Conservation (phyloP, 2,329 filamentous ascomycete genomes). For the Colletotrichum filicis region DNA sequence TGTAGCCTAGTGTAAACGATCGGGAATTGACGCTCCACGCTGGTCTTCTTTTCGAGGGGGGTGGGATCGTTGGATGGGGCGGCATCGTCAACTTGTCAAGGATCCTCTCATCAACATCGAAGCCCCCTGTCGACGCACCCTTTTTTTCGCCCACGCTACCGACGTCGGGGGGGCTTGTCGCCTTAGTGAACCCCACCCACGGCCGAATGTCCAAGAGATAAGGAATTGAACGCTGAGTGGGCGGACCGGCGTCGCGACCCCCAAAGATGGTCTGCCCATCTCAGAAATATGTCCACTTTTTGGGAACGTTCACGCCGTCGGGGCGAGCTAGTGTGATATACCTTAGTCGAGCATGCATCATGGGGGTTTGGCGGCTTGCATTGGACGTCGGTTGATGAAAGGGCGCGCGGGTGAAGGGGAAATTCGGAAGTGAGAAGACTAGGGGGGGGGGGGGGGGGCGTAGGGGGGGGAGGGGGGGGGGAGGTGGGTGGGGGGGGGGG, state of each 20-base stretch:
- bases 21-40: background rate
- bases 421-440: background rate
- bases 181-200: slow-evolving; percentile 16
- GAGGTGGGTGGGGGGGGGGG: too few species aligned
- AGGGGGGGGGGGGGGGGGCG: too few species aligned
- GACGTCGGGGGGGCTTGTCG: background rate
- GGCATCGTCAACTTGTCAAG: background rate
- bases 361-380: background rate
- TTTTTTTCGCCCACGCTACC: background rate
- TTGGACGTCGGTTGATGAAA: background rate
- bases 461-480: too few species aligned
- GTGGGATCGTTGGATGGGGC: background rate
- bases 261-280: background rate
- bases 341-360: background rate
- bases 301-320: slow-evolving; percentile 8
- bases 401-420: background rate
- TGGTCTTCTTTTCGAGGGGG: background rate
- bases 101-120: background rate
- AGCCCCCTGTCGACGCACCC: background rate
- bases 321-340: background rate
- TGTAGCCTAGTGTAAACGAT: background rate
- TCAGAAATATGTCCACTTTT: slow-evolving; percentile 16
- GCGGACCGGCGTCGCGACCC: background rate
- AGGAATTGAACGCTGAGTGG: slow-evolving; percentile 25
- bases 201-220: slow-evolving; percentile 29